A percentile compares a stretch with the other conserved stretches of the same genome.
These are phyloP conservation scores for Thermothielavioides terrestris DNA, from an alignment of 495 filamentous ascomycete species.

Conservation along the genomic window DNA sequence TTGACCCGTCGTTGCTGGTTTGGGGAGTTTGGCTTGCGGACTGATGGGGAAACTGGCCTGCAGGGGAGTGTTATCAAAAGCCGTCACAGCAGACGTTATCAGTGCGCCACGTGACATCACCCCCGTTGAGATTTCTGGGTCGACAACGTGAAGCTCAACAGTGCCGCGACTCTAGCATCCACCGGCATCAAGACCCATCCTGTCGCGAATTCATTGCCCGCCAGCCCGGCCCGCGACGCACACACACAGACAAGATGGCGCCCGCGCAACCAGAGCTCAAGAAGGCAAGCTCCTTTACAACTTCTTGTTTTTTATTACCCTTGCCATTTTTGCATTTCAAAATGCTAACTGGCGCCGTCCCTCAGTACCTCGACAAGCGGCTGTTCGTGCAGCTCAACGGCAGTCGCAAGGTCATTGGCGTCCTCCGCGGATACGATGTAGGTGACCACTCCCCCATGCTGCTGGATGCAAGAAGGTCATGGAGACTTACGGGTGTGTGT, in stretches of 20 bases:
- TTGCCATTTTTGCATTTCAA: too few species aligned
- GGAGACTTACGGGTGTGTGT: background rate
- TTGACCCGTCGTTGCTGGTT: background rate
- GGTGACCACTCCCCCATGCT: conserved; percentile 11
- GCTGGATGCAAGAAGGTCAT: background rate
- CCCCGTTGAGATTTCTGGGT: background rate
- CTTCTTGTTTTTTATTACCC: background rate
- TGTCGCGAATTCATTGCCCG: conserved; percentile 10
- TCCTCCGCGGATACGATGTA: conserved; percentile 94
- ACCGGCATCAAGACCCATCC: background rate
- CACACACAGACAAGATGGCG: conserved; percentile 62
- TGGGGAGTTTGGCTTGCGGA: background rate
- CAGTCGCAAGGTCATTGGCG: conserved; percentile 91
- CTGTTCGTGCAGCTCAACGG: conserved; percentile 97
- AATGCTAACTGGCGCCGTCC: conserved; percentile 4
- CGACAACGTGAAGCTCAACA: too few species aligned
- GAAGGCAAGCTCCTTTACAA: too few species aligned
- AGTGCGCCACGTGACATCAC: conserved; percentile 13
- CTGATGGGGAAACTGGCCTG: background rate
- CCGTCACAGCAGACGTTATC: too few species aligned
- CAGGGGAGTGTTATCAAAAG: conserved; percentile 6
- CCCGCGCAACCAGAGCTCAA: conserved; percentile 98
- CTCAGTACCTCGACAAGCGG: conserved; percentile 97
- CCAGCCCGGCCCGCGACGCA: conserved; percentile 2
- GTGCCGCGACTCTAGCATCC: too few species aligned